Evolutionary conservation across 2,329 filamentous ascomycete species (phyloP).

Genomic region (Aphanocladium album): DNA sequence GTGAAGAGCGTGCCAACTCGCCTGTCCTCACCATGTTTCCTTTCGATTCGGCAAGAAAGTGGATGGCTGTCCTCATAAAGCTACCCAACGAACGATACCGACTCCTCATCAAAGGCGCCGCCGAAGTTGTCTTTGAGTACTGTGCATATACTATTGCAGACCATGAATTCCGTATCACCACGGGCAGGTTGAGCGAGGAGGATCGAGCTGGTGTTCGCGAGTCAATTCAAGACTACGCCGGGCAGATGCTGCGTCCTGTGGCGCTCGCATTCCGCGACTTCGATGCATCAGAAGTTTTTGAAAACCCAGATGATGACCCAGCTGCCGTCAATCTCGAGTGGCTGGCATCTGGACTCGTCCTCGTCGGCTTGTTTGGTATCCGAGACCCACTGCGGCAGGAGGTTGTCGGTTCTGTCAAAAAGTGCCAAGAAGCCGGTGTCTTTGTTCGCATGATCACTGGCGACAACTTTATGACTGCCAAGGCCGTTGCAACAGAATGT

Average conservation of each 20-base stretch:
- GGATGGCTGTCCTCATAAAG: conserved; percentile 51
- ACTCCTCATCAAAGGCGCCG: conserved; percentile 52
- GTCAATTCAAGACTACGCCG: conserved; percentile 50
- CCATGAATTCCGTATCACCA: conserved; percentile 30
- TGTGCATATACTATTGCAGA: conserved; percentile 41
- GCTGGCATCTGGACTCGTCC: conserved; percentile 30
- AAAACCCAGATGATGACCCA: conserved; percentile 26
- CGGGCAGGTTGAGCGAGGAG: conserved; percentile 26
- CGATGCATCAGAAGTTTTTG: conserved; percentile 28
- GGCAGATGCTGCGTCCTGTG: conserved; percentile 61
- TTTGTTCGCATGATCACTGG: conserved; percentile 60
- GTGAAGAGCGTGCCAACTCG: conserved; percentile 42
- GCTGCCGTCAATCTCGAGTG: conserved; percentile 32
- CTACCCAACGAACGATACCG: conserved; percentile 42
- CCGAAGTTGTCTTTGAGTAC: conserved; percentile 48
- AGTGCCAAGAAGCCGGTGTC: conserved; percentile 60
- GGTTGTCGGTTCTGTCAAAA: conserved; percentile 56
- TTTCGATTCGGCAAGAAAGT: conserved; percentile 51
- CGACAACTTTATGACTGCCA: conserved; percentile 40
- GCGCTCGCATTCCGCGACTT: conserved; percentile 63
- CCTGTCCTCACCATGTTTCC: conserved; percentile 45
- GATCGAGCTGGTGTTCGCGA: conserved; percentile 27
- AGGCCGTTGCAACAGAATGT: conserved; percentile 50
- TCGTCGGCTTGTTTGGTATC: conserved; percentile 53
- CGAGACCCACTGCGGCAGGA: conserved; percentile 61